Conservation (phyloP, 2,329 filamentous ascomycete genomes). For the Dactylellina cionopaga region DNA sequence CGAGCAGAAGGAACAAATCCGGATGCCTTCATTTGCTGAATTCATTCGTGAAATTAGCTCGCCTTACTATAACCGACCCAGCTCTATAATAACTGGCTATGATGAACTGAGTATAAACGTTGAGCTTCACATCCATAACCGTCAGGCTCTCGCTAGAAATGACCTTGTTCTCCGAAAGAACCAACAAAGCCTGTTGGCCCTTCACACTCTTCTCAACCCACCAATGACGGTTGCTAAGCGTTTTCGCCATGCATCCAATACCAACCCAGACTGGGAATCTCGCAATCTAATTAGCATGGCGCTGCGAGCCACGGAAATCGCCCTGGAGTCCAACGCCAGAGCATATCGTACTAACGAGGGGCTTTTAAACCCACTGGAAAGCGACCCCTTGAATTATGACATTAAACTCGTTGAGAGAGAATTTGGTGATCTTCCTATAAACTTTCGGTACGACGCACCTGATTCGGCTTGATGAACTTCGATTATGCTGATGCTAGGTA, state of each 20-base stretch:
- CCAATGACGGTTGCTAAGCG: not conserved
- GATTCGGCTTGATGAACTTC: too few relatives aligned
- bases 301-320: not conserved
- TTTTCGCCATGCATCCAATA: not conserved
- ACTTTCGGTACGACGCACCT: too few relatives aligned
- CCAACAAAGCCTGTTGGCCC: not conserved
- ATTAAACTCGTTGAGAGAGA: too few relatives aligned
- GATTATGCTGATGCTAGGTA: too few relatives aligned
- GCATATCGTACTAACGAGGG: slow-evolving; percentile 1
- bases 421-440: too few relatives aligned
- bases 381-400: too few relatives aligned
- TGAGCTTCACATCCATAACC: not conserved
- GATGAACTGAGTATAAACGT: too few relatives aligned
- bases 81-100: too few relatives aligned
- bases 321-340: not conserved
- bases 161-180: not conserved
- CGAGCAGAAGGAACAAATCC: too few relatives aligned
- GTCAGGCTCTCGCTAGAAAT: not conserved
- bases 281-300: not conserved
- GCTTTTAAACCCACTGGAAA: slow-evolving; percentile 4
- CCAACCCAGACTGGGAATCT: not conserved
- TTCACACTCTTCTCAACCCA: not conserved
- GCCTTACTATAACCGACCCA: too few relatives aligned
- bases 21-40: too few relatives aligned
- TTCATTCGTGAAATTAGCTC: too few relatives aligned